A percentile compares a stretch with the other conserved stretches of the same genome.
These are phyloP conservation scores for Chenopodium quinoa DNA, from an alignment of 148 eudicot genomes.

Conservation along the genomic window DNA sequence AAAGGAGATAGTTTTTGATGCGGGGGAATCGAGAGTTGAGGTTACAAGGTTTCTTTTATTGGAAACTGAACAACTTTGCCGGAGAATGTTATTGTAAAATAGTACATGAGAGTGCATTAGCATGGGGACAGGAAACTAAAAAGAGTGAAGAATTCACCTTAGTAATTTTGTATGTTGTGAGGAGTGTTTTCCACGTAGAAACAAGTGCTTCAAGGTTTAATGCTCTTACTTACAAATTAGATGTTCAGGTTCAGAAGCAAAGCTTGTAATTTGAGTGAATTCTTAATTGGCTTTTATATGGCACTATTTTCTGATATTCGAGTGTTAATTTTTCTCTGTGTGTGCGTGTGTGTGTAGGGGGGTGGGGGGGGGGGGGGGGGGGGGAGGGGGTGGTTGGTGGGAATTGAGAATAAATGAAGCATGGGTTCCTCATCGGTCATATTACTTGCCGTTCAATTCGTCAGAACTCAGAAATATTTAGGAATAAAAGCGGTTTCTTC, in stretches of 20 bases:
- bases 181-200: neutral
- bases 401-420: neutral
- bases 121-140: neutral
- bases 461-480: neutral
- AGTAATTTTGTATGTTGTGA: neutral
- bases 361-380: neutral
- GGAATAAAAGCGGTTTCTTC: neutral
- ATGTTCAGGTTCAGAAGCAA: neutral
- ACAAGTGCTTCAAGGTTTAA: neutral
- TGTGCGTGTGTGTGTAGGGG: neutral
- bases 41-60: neutral
- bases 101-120: too few relatives aligned
- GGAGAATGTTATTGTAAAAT: too few relatives aligned
- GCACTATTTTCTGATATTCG: neutral
- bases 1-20: too few relatives aligned
- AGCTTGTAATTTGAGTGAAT: constrained; percentile 4
- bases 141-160: neutral
- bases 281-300: neutral
- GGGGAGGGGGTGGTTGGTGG: too few relatives aligned
- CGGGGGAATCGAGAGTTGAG: too few relatives aligned
- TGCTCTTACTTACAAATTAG: neutral
- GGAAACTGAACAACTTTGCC: too few relatives aligned
- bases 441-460: neutral
- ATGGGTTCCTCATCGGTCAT: neutral
- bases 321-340: neutral